Evolutionary conservation across 1,284 basidiomycete species (phyloP), one percentile per base, ranked within the genome.

Genomic region (Cutaneotrichosporon sp.): DNA sequence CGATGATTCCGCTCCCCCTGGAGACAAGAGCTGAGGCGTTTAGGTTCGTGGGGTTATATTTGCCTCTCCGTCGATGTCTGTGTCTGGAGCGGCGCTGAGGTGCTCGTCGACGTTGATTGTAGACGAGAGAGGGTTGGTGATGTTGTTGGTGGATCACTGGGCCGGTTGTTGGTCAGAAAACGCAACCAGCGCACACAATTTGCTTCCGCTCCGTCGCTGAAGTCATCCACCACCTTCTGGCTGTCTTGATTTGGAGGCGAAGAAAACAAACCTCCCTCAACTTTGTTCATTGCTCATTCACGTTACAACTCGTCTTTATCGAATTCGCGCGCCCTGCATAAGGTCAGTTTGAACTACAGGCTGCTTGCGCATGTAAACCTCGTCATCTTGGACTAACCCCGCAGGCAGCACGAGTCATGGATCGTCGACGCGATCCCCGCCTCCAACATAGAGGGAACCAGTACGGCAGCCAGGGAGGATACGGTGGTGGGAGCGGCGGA

Each of bases 351-450:
- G n/a, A n/a, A n/a, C n/a, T n/a, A n/a, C n/a, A n/a, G n/a, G n/a
- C n/a, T n/a, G n/a, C n/a, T n/a, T n/a, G n/a, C n/a, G n/a, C n/a
- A n/a, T n/a, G n/a, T n/a, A n/a, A n/a, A n/a, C n/a, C n/a, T n/a
- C n/a, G n/a, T n/a, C n/a, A n/a, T n/a, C n/a, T n/a, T n/a, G n/a
- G n/a, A n/a, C n/a, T n/a, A n/a, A n/a, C n/a, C 29, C 9, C 4
- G 29, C 29, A 31, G 29, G 29, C 9, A 31, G 14, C 48, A 42
- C n/a, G 29, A 22, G 27, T 16, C 27, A 52, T 52, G 51, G 51
- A 53, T 11, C 43, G 51, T 9, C 38, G 51, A 50, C 47, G 55
- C 38, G 55, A 59, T 39, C 57, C 57, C 17, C 43, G 57, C 27
- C 57, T 42, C 29, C 42, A 31, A 31, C 29, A 31, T 9, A 9